Conservation (phyloP, 73 alveolate species). For the Paramecium pentaurelia region DNA sequence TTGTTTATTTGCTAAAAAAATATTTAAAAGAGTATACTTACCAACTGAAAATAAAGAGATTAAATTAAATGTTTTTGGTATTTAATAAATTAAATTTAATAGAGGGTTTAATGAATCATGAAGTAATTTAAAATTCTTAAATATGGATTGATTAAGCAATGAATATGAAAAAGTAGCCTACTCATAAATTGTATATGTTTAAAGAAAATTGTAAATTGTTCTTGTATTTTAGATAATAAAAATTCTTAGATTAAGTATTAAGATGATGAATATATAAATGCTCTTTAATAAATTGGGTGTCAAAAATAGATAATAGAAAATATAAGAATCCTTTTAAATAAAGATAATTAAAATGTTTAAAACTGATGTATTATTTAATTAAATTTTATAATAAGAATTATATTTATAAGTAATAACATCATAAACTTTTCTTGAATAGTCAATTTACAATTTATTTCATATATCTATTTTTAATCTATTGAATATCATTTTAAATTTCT, state of each 20-base stretch:
- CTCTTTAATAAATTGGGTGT: neutral
- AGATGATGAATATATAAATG: neutral
- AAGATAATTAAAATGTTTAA: neutral
- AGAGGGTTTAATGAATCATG: neutral
- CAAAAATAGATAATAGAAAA: neutral
- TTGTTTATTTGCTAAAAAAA: neutral
- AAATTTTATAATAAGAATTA: neutral
- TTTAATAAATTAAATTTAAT: neutral
- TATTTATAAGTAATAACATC: neutral
- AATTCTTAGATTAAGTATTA: neutral
- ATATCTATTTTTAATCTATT: neutral
- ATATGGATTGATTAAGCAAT: neutral
- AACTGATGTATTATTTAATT: neutral
- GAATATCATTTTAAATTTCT: neutral
- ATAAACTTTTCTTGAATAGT: neutral
- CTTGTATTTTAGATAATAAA: neutral
- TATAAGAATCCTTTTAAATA: neutral
- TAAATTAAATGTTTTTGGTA: neutral
- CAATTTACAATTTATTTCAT: neutral
- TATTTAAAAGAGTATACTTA: neutral
- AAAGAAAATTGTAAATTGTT: neutral
- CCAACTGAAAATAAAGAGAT: neutral
- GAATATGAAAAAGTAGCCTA: neutral
- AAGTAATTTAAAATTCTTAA: neutral
- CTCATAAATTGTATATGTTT: neutral